These are phyloP conservation scores for Aspergillus aculeatinus DNA, from an alignment of 2,329 filamentous ascomycete genomes.

Conservation along the genomic window DNA sequence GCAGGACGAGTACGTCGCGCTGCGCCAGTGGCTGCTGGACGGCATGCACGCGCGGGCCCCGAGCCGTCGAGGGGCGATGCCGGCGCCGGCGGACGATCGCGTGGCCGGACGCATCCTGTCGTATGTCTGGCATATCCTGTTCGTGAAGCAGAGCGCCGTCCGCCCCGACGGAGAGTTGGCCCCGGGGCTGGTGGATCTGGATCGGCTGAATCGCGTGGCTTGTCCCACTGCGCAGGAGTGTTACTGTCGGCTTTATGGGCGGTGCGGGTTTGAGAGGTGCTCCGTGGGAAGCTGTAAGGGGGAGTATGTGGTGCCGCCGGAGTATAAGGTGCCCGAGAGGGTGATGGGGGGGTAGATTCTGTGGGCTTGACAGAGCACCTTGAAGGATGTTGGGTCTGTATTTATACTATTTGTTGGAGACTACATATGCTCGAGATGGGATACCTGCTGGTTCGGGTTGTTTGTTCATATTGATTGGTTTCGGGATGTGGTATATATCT, in stretches of 20 bases:
- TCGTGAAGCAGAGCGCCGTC: constrained; percentile 31
- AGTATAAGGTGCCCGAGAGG: constrained; percentile 11
- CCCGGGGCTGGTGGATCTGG: constrained; percentile 32
- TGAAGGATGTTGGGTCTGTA: background rate
- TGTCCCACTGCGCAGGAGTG: constrained; percentile 44
- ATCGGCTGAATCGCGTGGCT: constrained; percentile 36
- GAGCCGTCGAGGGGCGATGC: background rate
- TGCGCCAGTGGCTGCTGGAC: constrained; percentile 56
- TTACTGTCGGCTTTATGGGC: constrained; percentile 48
- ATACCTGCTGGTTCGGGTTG: background rate
- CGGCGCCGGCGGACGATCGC: constrained; percentile 32
- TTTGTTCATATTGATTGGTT: background rate
- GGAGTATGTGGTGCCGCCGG: constrained; percentile 32
- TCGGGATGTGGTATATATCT: background rate
- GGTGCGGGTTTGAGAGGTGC: constrained; percentile 38
- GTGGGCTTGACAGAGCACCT: no score
- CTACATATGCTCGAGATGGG: background rate
- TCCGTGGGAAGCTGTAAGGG: constrained; percentile 37
- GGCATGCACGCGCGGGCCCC: constrained; percentile 12
- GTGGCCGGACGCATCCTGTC: constrained; percentile 49
- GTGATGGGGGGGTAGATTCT: background rate
- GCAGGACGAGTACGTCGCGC: constrained; percentile 52
- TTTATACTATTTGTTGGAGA: background rate
- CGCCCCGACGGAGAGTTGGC: background rate
- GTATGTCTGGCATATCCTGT: constrained; percentile 53